A percentile compares a stretch with the other conserved stretches of the same genome.
phyloP scores from a whole-genome alignment of 371 early-diverging fungal species.

The Chytridium lagenaria region DNA sequence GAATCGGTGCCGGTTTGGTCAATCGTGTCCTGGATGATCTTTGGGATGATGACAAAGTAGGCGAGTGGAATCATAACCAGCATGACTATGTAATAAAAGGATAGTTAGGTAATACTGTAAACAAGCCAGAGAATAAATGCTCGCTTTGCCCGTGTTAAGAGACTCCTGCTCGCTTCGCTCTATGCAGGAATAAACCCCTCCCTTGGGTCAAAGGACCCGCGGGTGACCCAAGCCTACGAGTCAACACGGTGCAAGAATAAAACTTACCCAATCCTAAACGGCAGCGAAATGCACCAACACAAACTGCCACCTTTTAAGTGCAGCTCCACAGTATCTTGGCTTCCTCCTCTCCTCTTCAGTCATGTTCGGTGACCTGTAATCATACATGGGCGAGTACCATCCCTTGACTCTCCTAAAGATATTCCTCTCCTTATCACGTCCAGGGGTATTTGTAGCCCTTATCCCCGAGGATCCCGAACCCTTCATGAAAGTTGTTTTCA shows the following conservation, averaged over 20 bases:
- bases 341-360: constrained; percentile 15
- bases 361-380: constrained; percentile 9
- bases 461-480: too few relatives aligned
- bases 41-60: constrained; percentile 15
- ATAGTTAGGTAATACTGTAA: not conserved
- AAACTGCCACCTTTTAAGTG: constrained; percentile 15
- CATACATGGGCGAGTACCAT: constrained; percentile 21
- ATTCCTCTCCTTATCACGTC: constrained; percentile 1
- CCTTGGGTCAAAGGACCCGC: too few relatives aligned
- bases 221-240: too few relatives aligned
- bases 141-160: too few relatives aligned
- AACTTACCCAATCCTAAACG: not conserved
- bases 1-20: not conserved
- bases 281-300: constrained; percentile 1
- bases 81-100: constrained; percentile 5
- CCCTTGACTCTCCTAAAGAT: not conserved
- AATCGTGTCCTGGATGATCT: constrained; percentile 13
- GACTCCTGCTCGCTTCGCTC: too few relatives aligned
- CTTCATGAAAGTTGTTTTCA: not conserved
- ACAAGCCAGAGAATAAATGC: not conserved
- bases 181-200: too few relatives aligned
- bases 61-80: not conserved
- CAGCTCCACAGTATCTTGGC: constrained; percentile 18
- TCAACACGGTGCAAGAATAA: not conserved
- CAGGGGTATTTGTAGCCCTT: not conserved